These are phyloP conservation scores for Boletellus sp. DNA, from an alignment of 768 basidiomycete genomes.

Conservation along the genomic window DNA sequence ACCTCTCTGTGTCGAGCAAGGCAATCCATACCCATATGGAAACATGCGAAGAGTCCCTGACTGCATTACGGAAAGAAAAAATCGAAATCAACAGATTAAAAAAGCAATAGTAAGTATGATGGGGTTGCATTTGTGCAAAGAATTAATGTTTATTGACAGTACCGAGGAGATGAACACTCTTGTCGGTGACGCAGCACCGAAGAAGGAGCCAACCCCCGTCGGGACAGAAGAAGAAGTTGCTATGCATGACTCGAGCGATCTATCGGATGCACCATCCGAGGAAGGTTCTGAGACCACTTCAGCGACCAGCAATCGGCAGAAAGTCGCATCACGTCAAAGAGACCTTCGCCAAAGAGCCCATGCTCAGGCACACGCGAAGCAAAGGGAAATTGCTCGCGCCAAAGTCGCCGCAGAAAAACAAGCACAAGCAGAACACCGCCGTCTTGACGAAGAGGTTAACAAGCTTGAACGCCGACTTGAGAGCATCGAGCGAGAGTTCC, in stretches of 20 bases:
- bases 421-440: conserved; percentile 76
- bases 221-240: conserved; percentile 50
- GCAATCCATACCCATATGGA: conserved; percentile 88
- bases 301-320: conserved; percentile 37
- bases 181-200: conserved; percentile 46
- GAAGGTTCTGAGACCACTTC: conserved; percentile 59
- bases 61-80: conserved; percentile 91
- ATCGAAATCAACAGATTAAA: conserved; percentile 90
- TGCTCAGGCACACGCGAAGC: conserved; percentile 63
- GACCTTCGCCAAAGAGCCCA: conserved; percentile 51
- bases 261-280: conserved; percentile 68
- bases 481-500: conserved; percentile 89
- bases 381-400: conserved; percentile 72
- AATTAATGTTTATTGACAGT: conserved; percentile 36
- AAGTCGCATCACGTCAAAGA: conserved; percentile 47
- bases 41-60: conserved; percentile 82
- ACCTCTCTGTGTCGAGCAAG: conserved; percentile 87
- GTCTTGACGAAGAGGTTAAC: conserved; percentile 84
- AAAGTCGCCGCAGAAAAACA: conserved; percentile 80
- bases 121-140: conserved; percentile 6
- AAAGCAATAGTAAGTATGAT: conserved; percentile 73
- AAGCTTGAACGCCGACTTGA: conserved; percentile 79
- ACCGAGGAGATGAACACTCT: conserved; percentile 72
- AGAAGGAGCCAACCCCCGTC: conserved; percentile 42
- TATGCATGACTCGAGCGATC: conserved; percentile 66